Evolutionary conservation across 306 rosid genomes (phyloP).

Genomic region (Coriaria nepalensis): DNA sequence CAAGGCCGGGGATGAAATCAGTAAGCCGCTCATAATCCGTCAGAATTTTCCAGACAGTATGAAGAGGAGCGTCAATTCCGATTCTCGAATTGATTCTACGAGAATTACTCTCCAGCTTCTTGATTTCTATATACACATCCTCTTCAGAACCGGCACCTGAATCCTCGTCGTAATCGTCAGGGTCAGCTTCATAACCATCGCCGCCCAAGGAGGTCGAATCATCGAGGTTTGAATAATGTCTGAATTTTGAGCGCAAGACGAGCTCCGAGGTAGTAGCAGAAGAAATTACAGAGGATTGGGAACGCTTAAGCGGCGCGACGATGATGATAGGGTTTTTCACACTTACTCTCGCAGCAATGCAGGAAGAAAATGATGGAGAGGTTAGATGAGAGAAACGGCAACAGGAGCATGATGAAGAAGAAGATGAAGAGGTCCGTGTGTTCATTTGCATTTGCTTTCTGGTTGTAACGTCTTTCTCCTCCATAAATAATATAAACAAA

Average conservation of each 20-base stretch:
- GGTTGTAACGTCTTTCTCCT: neutral
- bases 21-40: constrained; percentile 78
- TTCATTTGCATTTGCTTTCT: too few relatives aligned
- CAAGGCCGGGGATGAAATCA: constrained; percentile 80
- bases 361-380: neutral
- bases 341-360: neutral
- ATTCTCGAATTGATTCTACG: constrained; percentile 57
- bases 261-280: neutral
- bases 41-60: constrained; percentile 47
- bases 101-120: constrained; percentile 37
- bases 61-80: constrained; percentile 38
- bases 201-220: constrained; percentile 9
- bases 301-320: neutral
- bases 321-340: neutral
- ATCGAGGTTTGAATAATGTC: constrained; percentile 19
- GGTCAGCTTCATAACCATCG: neutral
- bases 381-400: neutral
- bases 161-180: neutral
- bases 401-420: neutral
- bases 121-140: constrained; percentile 36
- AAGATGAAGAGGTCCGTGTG: neutral
- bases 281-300: neutral
- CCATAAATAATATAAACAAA: neutral
- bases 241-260: neutral
- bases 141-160: constrained; percentile 19